A percentile compares a stretch with the other conserved stretches of the same genome.
These are phyloP conservation scores for Aureobasidium mangrovei DNA, from an alignment of 2,329 filamentous ascomycete genomes.

Conservation along the genomic window DNA sequence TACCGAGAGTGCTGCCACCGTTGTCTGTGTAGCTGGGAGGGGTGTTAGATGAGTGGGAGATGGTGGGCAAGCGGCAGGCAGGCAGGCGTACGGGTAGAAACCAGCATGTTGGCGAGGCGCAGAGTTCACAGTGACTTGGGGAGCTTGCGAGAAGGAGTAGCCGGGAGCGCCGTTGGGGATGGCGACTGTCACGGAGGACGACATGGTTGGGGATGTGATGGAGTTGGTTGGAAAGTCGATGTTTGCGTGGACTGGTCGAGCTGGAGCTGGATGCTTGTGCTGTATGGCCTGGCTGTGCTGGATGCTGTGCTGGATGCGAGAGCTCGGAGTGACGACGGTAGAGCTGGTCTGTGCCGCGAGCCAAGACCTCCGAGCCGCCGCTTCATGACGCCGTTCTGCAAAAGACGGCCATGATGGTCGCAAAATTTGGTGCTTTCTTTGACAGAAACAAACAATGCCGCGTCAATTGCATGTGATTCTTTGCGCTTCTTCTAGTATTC, in stretches of 20 bases:
- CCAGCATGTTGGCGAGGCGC: constrained; percentile 56
- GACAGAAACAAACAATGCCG: background rate
- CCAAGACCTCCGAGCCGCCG: constrained; percentile 4
- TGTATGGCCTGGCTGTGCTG: background rate
- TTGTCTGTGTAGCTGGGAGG: constrained; percentile 82
- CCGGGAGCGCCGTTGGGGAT: constrained; percentile 30
- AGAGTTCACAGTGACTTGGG: constrained; percentile 32
- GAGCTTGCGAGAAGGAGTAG: constrained; percentile 50
- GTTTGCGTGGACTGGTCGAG: background rate
- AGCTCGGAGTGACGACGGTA: constrained; percentile 7
- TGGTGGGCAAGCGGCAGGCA: background rate
- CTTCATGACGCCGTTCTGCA: background rate
- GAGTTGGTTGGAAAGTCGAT: background rate
- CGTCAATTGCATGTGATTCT: background rate
- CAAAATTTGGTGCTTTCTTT: constrained; percentile 8
- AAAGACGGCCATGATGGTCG: background rate
- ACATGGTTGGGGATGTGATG: constrained; percentile 8
- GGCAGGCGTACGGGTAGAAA: constrained; percentile 73
- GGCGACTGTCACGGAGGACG: constrained; percentile 10
- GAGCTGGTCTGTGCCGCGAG: background rate
- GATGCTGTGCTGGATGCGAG: background rate
- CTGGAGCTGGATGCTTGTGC: background rate
- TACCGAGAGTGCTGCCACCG: constrained; percentile 90
- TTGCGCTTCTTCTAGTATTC: too few relatives aligned
- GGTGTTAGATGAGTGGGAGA: constrained; percentile 11